These are phyloP conservation scores for Triglochin maritima DNA, from an alignment of 106 monocot species.

Conservation along the genomic window DNA sequence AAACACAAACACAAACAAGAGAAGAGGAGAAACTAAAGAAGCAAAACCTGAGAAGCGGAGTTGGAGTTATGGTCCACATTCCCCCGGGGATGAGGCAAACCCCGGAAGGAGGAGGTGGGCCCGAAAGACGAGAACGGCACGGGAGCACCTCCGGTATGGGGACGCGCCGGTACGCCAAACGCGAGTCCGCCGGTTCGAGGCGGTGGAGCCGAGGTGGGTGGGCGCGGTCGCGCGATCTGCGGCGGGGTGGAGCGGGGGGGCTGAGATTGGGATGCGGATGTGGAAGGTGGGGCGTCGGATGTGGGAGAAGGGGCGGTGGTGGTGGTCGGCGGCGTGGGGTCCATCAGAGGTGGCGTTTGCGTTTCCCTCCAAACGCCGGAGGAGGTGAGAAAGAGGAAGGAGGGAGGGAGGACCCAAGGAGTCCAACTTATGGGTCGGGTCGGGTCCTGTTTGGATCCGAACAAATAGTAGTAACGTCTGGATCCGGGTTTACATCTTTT, in stretches of 20 bases:
- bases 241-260: constrained; percentile 1
- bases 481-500: no score
- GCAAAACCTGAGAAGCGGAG: constrained; percentile 36
- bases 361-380: no score
- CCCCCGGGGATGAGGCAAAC: constrained; percentile 9
- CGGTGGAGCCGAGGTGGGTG: neutral
- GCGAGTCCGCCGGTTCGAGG: constrained; percentile 19
- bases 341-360: neutral
- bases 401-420: no score
- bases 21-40: neutral
- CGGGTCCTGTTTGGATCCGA: no score
- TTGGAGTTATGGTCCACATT: neutral
- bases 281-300: neutral
- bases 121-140: constrained; percentile 26
- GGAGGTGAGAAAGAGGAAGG: no score
- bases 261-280: neutral
- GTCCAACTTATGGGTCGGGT: no score
- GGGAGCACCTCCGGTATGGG: constrained; percentile 11
- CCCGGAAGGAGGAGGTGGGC: constrained; percentile 21
- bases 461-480: no score
- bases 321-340: neutral
- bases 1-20: constrained; percentile 3
- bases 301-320: neutral
- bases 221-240: neutral
- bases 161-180: constrained; percentile 35